These are phyloP conservation scores for Boletellus sp. DNA, from an alignment of 1,284 basidiomycete genomes.

Conservation along the genomic window DNA sequence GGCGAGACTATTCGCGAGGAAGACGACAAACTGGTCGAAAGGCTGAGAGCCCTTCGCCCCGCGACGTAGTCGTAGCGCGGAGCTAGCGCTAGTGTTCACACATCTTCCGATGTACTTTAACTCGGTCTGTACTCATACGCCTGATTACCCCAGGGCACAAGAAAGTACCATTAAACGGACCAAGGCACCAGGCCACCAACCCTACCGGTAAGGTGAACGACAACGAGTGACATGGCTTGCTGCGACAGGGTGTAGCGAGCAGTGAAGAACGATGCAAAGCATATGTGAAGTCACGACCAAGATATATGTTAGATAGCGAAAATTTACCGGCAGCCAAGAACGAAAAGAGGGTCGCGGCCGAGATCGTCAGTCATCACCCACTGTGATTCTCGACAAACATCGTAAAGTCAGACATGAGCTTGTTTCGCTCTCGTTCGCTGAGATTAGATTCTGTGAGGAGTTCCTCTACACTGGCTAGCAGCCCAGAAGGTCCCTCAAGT, in stretches of 20 bases:
- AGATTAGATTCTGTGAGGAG: conserved; percentile 49
- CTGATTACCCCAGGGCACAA: background rate
- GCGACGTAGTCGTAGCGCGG: conserved; percentile 45
- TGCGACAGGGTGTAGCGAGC: conserved; percentile 10
- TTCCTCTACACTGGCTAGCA: conserved; percentile 57
- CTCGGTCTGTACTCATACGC: background rate
- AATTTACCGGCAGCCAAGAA: conserved; percentile 25
- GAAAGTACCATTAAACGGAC: conserved; percentile 14
- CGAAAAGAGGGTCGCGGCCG: no score
- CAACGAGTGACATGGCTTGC: conserved; percentile 15
- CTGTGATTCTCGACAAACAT: conserved; percentile 50
- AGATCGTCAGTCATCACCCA: conserved; percentile 17
- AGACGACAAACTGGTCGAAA: conserved; percentile 77
- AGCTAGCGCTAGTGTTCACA: conserved; percentile 2
- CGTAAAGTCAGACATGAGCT: conserved; percentile 57
- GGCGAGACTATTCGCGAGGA: conserved; percentile 68
- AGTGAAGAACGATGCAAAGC: conserved; percentile 21
- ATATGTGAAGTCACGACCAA: conserved; percentile 13
- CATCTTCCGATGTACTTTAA: conserved; percentile 8
- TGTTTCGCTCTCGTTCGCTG: conserved; percentile 45
- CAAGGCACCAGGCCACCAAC: conserved; percentile 2
- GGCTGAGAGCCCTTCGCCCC: conserved; percentile 78
- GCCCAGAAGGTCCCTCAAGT: conserved; percentile 66
- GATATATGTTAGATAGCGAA: conserved; percentile 24
- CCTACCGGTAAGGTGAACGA: conserved; percentile 1